phyloP scores from a whole-genome alignment of 495 filamentous ascomycete species.

The Alectoria sarmentosa region DNA sequence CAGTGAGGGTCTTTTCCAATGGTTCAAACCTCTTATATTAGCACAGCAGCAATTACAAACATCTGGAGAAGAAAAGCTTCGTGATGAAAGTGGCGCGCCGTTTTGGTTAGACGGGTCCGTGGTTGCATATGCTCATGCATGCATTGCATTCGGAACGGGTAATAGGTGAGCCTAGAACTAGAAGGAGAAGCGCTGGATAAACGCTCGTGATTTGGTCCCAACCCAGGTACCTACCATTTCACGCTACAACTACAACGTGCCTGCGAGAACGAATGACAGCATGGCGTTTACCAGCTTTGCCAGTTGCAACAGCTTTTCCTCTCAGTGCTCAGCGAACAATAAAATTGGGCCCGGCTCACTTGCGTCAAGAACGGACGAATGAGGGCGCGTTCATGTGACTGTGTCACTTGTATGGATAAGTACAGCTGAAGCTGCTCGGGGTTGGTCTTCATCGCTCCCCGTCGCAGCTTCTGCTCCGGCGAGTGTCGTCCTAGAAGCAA shows the following conservation, averaged over 20 bases:
- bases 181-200: constrained; percentile 20
- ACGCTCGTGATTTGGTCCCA: constrained; percentile 21
- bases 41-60: neutral
- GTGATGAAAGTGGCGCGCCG: neutral
- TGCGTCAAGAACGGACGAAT: constrained; percentile 18
- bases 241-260: constrained; percentile 16
- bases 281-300: constrained; percentile 22
- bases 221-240: constrained; percentile 7
- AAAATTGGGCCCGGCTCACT: constrained; percentile 13
- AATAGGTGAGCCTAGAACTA: constrained; percentile 19
- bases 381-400: constrained; percentile 9
- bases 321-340: neutral
- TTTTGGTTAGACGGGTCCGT: neutral
- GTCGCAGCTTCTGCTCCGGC: constrained; percentile 5
- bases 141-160: constrained; percentile 23
- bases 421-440: constrained; percentile 12
- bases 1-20: neutral
- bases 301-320: constrained; percentile 4
- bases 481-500: constrained; percentile 10
- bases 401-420: constrained; percentile 20
- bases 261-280: constrained; percentile 22
- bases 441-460: constrained; percentile 16
- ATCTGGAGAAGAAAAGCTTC: neutral
- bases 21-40: neutral
- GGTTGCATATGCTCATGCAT: constrained; percentile 11